A percentile compares a stretch with the other conserved stretches of the same genome.
Evolutionary conservation across 495 filamentous ascomycete genomes (phyloP).

Genomic region (Podospora anserina): DNA sequence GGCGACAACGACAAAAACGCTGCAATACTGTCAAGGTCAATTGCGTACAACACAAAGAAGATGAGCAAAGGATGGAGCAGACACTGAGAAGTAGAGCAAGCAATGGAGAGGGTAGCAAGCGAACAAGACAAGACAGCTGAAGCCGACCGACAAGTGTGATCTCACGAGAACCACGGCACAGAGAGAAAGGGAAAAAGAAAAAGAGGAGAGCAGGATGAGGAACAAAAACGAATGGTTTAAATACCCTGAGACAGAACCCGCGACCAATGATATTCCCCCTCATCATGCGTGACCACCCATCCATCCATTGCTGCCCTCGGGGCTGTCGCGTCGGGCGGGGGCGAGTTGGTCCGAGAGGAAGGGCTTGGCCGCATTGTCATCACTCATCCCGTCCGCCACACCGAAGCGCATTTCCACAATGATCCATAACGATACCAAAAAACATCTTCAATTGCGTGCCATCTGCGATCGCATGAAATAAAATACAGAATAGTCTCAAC

Average conservation of each 20-base stretch:
- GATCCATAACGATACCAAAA: neutral
- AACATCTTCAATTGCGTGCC: neutral
- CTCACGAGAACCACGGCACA: neutral
- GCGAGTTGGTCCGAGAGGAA: neutral
- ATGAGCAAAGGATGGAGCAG: neutral
- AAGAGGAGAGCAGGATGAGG: neutral
- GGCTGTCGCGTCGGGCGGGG: neutral
- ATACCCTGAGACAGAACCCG: neutral
- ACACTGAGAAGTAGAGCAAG: neutral
- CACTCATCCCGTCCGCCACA: neutral
- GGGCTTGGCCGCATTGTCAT: neutral
- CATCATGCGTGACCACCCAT: neutral
- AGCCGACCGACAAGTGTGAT: neutral
- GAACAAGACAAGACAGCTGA: neutral
- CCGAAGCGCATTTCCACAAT: neutral
- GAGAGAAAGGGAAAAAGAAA: neutral
- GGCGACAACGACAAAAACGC: neutral
- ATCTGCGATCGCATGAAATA: neutral
- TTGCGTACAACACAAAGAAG: neutral
- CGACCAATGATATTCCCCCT: conserved; percentile 15
- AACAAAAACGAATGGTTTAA: conserved; percentile 5
- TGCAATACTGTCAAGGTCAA: neutral
- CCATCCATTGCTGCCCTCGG: neutral
- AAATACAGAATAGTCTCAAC: neutral
- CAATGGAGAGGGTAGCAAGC: neutral